Percentiles rank a stretch among this genome's conserved stretches.
Conservation (phyloP, 441 rosid species). For the Gossypium armourianum region DNA sequence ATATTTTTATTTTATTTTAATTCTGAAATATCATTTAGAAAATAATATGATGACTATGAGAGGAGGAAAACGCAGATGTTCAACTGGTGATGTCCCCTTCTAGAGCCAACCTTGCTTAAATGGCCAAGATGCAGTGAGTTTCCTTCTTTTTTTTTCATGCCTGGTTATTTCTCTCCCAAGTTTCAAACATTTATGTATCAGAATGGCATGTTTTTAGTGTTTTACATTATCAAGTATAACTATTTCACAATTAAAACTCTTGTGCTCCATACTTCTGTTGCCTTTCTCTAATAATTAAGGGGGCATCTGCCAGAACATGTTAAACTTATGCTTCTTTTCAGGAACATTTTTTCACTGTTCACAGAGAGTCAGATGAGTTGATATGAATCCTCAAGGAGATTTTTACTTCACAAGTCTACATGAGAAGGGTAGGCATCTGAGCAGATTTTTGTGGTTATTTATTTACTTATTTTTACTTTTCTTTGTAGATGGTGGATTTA, state of each 20-base stretch:
- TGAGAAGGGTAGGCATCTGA: conserved; percentile 37
- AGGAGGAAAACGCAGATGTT: conserved; percentile 74
- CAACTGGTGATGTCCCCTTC: conserved; percentile 62
- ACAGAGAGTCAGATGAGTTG: no score
- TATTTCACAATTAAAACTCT: neutral
- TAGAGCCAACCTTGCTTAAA: conserved; percentile 56
- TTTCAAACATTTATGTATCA: neutral
- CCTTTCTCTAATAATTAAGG: neutral
- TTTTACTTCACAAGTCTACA: no score
- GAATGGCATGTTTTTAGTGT: neutral
- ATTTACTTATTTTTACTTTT: neutral
- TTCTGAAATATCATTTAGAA: conserved; percentile 23
- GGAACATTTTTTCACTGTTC: no score
- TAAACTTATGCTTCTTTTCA: conserved; percentile 12
- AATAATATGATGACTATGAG: conserved; percentile 68
- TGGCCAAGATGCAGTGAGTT: conserved; percentile 84
- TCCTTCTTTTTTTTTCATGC: neutral
- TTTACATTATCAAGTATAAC: neutral
- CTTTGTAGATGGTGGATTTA: neutral
- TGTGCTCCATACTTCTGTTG: no score
- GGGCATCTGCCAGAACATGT: neutral
- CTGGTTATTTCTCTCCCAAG: neutral
- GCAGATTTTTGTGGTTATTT: neutral
- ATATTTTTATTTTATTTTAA: no score
- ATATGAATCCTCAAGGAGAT: no score